Base-by-base conservation (phyloP, 495 filamentous ascomycete genomes). In the Daldinia concentrica region DNA sequence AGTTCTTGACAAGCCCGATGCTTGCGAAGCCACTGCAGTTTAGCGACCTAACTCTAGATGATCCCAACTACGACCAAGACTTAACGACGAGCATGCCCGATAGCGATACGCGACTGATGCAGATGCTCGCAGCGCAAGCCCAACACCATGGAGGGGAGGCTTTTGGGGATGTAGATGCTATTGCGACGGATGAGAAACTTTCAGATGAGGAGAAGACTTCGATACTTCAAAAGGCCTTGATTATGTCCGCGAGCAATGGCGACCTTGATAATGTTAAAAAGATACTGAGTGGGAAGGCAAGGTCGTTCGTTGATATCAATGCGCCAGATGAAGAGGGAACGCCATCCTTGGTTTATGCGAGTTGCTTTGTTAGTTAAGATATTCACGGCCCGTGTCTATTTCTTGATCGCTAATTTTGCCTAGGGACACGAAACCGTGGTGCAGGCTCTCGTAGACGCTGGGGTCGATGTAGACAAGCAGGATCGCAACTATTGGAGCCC, bases 401-500 rank as follows among this genome's bases (percentile, higher is more conserved):
- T 1, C 2, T 30, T 54, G 4, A 14, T 50, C n/a, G 63, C 72
- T 74, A 50, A 60, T 51, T 37, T 62, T 63, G 39, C 68, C 43
- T 76, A 95, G 92, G 93, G 95, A 41, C 95, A 99, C 79, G 92
- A 97, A 82, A 88, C 91, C 36, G 94, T 97, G 9, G 95, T 97
- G 26, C 84, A 89, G 51, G 89, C 90, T 34, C 88, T 99, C 37
- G 84, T 99, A 34, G 87, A 93, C 56, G 92, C 91, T 6, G 93
- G 95, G 4, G 95, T 92, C n/a, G 87, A 93, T 67, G 92, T 98
- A 29, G 93, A 99, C 79, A 89, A 91, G 75, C 95, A 98, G 80
- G 95, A 99, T 77, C 90, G 91, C 56, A 97, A 98, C 77, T 89
- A 95, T 69, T 99, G 95, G 95, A 99, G 93, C 77, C 90, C 95